Evolutionary conservation across 1,284 basidiomycete species (phyloP).

Genomic region (Malassezia vespertilionis): DNA sequence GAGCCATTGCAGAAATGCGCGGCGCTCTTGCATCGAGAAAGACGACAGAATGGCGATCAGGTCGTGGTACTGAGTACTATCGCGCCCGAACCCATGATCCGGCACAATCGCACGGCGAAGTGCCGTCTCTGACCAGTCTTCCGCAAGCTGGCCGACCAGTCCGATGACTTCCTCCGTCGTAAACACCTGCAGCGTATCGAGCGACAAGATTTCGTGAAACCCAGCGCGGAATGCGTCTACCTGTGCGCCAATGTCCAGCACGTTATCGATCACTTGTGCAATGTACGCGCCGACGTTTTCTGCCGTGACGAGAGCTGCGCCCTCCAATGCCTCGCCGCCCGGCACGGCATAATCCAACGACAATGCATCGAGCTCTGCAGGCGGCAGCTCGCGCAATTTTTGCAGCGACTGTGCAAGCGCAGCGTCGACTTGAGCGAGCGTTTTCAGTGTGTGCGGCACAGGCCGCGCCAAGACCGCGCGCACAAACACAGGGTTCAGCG

Average conservation of each 20-base stretch:
- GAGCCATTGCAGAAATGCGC: constrained; percentile 89
- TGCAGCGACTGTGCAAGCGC: constrained; percentile 73
- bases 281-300: constrained; percentile 84
- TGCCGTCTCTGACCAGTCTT: constrained; percentile 56
- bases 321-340: constrained; percentile 60
- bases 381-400: constrained; percentile 60
- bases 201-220: constrained; percentile 70
- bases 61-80: constrained; percentile 77
- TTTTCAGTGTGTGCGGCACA: constrained; percentile 69
- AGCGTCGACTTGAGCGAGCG: constrained; percentile 62
- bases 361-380: constrained; percentile 63
- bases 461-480: constrained; percentile 74
- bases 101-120: constrained; percentile 82
- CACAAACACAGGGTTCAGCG: constrained; percentile 83
- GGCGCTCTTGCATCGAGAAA: constrained; percentile 62
- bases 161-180: constrained; percentile 84
- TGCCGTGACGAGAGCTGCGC: constrained; percentile 80
- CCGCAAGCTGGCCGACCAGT: constrained; percentile 85
- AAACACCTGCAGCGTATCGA: constrained; percentile 78
- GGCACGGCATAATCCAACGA: constrained; percentile 91
- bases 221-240: constrained; percentile 48
- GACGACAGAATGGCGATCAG: constrained; percentile 75
- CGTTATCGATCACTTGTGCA: constrained; percentile 49
- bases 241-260: constrained; percentile 25
- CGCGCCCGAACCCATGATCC: constrained; percentile 93